Conservation (phyloP, 2,329 filamentous ascomycete species). For the Plectosphaerella plurivora region DNA sequence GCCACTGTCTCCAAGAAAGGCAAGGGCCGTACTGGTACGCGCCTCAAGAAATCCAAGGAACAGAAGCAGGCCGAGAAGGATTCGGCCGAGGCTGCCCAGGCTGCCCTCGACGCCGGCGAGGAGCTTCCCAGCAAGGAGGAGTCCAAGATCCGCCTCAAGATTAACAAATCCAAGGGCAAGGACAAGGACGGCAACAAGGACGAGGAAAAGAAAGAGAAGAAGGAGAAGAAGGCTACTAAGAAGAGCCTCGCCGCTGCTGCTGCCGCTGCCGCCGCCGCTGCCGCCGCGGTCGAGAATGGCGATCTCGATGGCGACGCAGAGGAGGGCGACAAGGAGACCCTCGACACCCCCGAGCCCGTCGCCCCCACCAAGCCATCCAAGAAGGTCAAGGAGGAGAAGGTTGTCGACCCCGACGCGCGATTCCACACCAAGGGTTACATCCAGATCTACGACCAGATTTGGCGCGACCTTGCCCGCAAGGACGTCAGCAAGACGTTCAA, state of each 20-base stretch:
- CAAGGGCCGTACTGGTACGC: slow-evolving; percentile 54
- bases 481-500: slow-evolving; percentile 91
- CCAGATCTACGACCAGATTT: slow-evolving; percentile 96
- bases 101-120: slow-evolving; percentile 73
- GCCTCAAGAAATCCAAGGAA: slow-evolving; percentile 87
- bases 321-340: slow-evolving; percentile 30
- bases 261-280: slow-evolving; percentile 31
- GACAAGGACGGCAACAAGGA: slow-evolving; percentile 34
- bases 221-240: slow-evolving; percentile 24
- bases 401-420: slow-evolving; percentile 49
- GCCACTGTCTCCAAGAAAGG: slow-evolving; percentile 38
- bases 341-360: slow-evolving; percentile 41
- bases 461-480: slow-evolving; percentile 89
- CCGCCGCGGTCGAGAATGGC: slow-evolving; percentile 5
- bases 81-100: slow-evolving; percentile 82
- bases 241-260: slow-evolving; percentile 4
- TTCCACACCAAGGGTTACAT: slow-evolving; percentile 92
- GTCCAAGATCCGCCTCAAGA: slow-evolving; percentile 59
- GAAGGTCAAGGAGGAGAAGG: slow-evolving; percentile 35
- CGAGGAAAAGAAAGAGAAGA: slow-evolving; percentile 38
- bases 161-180: slow-evolving; percentile 47
- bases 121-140: slow-evolving; percentile 61
- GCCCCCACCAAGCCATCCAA: slow-evolving; percentile 10
- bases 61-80: slow-evolving; percentile 78
- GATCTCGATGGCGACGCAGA: slow-evolving; percentile 31